These are phyloP conservation scores for Trichoderma sp. DNA, from an alignment of 2,329 filamentous ascomycete species.

Conservation along the genomic window DNA sequence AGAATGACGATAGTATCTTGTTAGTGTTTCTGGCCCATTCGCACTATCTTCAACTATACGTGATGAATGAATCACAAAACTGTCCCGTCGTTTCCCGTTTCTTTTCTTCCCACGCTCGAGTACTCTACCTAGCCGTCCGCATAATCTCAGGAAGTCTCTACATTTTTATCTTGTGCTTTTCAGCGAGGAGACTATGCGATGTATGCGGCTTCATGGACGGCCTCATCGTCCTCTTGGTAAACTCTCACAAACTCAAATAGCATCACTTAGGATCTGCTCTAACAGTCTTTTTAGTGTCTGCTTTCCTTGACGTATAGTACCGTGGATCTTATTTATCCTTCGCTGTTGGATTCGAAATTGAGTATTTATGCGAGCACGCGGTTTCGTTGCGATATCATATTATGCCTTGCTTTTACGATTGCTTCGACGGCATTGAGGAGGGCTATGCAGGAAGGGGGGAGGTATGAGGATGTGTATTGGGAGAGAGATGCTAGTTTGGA, in stretches of 20 bases:
- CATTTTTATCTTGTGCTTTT: background rate
- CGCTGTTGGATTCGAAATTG: background rate
- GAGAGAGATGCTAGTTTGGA: background rate
- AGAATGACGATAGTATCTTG: background rate
- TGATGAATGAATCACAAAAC: background rate
- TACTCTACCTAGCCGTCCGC: background rate
- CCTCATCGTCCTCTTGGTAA: background rate
- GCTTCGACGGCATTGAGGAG: background rate
- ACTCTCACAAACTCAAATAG: no score
- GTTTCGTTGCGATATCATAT: background rate
- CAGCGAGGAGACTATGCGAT: background rate
- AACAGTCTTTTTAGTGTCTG: background rate
- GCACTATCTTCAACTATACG: background rate
- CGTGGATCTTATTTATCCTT: background rate
- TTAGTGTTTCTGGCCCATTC: background rate
- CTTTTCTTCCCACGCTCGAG: background rate
- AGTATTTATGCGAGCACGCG: background rate
- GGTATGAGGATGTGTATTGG: background rate
- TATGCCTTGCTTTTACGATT: conserved; percentile 2
- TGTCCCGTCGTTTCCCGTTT: background rate
- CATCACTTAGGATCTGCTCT: rapidly evolving
- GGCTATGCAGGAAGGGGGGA: background rate
- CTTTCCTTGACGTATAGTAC: background rate
- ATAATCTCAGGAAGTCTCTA: background rate
- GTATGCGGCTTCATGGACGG: background rate